Conservation (phyloP, 1,284 basidiomycete species). For the Ceratobasidium sp. region DNA sequence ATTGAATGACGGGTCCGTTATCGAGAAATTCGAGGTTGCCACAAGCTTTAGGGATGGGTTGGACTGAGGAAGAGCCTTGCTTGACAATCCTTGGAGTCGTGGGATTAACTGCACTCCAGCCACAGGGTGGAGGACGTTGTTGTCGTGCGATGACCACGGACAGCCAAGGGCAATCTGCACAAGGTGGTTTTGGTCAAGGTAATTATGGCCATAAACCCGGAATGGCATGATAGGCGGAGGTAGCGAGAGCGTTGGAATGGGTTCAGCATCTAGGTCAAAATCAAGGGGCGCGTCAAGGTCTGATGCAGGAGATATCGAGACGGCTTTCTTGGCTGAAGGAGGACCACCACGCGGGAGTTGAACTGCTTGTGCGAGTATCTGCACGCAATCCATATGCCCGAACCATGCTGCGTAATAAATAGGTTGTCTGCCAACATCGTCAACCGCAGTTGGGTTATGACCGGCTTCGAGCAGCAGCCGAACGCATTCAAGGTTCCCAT, state of each 20-base stretch:
- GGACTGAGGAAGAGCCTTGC: constrained; percentile 45
- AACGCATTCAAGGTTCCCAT: constrained; percentile 84
- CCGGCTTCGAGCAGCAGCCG: constrained; percentile 81
- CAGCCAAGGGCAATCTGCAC: constrained; percentile 91
- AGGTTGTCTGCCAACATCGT: constrained; percentile 88
- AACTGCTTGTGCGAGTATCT: constrained; percentile 71
- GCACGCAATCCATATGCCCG: constrained; percentile 85
- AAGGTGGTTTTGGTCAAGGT: constrained; percentile 87
- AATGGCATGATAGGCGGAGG: constrained; percentile 99
- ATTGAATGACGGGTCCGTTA: constrained; percentile 72
- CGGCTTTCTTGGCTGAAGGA: constrained; percentile 12
- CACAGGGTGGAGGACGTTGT: constrained; percentile 50
- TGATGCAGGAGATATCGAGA: constrained; percentile 49
- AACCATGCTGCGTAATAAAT: constrained; percentile 99
- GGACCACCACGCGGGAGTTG: not conserved
- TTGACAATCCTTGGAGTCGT: constrained; percentile 59
- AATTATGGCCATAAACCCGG: constrained; percentile 90
- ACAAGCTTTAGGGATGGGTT: constrained; percentile 90
- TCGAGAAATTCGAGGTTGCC: constrained; percentile 73
- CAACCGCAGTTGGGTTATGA: constrained; percentile 75
- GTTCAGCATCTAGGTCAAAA: constrained; percentile 80
- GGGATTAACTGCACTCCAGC: constrained; percentile 36
- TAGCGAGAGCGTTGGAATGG: constrained; percentile 92
- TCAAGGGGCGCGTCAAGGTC: constrained; percentile 54
- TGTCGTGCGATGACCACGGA: constrained; percentile 54